phyloP scores from a whole-genome alignment of 2,329 filamentous ascomycete species.

The Colletotrichum sp. region DNA sequence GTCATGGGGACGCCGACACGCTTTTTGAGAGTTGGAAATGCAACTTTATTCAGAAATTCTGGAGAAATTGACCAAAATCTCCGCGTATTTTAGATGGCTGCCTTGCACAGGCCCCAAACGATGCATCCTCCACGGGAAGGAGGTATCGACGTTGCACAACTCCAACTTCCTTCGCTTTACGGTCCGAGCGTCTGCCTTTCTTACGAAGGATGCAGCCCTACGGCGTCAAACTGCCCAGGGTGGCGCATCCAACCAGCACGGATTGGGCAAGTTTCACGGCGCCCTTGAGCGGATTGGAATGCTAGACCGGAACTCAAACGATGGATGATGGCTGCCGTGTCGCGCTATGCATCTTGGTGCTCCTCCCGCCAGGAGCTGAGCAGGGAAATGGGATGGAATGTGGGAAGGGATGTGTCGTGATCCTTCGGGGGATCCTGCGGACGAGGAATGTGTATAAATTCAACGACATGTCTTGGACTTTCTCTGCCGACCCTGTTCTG shows the following conservation, averaged over 20 bases:
- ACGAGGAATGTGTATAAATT: background rate
- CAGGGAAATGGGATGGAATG: background rate
- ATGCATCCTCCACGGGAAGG: background rate
- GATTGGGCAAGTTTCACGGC: background rate
- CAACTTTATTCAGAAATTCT: background rate
- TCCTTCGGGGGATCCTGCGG: background rate
- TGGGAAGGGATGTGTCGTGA: background rate
- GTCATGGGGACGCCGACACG: background rate
- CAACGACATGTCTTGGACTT: background rate
- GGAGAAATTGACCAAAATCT: fast-evolving
- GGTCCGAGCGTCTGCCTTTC: background rate
- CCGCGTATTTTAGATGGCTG: fast-evolving
- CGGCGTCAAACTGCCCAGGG: background rate
- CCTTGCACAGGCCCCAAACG: fast-evolving
- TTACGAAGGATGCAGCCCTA: conserved; percentile 2
- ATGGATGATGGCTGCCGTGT: background rate
- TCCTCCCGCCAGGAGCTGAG: background rate
- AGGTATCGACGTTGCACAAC: background rate
- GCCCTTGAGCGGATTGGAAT: background rate
- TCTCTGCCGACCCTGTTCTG: background rate
- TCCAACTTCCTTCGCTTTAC: background rate
- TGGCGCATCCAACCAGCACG: background rate
- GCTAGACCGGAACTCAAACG: background rate
- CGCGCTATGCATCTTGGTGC: background rate
- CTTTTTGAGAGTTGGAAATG: background rate